A percentile compares a stretch with the other conserved stretches of the same genome.
Evolutionary conservation across 2,329 filamentous ascomycete genomes (phyloP).

Genomic region (Knufia fluminis): DNA sequence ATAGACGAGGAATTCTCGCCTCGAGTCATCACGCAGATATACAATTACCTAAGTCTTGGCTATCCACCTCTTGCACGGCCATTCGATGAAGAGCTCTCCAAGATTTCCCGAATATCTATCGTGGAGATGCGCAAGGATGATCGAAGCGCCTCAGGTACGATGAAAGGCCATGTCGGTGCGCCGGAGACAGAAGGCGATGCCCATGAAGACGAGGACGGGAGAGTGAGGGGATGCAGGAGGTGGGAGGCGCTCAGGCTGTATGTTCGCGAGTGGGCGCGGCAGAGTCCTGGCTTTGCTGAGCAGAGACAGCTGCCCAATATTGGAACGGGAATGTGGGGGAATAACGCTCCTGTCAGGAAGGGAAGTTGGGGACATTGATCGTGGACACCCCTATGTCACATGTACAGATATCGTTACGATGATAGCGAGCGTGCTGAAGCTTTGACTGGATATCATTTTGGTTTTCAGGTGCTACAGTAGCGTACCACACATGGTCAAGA

Average conservation of each 20-base stretch:
- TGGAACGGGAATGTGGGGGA: slow-evolving; percentile 8
- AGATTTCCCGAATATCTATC: slow-evolving; percentile 63
- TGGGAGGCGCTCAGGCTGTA: slow-evolving; percentile 81
- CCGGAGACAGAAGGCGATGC: slow-evolving; percentile 24
- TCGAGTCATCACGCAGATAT: slow-evolving; percentile 84
- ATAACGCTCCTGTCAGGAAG: slow-evolving; percentile 8
- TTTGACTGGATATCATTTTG: too few species aligned
- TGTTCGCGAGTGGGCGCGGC: slow-evolving; percentile 79
- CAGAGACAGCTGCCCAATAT: neutral
- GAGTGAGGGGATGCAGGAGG: slow-evolving; percentile 50
- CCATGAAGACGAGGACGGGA: slow-evolving; percentile 39
- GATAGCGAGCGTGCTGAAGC: neutral
- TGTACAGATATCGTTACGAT: neutral
- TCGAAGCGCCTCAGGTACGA: slow-evolving; percentile 44
- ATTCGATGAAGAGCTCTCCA: slow-evolving; percentile 77
- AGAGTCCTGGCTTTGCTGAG: slow-evolving; percentile 63
- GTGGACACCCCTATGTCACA: too few species aligned
- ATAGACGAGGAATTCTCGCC: slow-evolving; percentile 65
- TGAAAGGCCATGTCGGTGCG: slow-evolving; percentile 61
- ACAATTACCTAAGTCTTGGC: slow-evolving; percentile 89
- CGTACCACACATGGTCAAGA: too few species aligned
- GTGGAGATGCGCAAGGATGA: slow-evolving; percentile 66
- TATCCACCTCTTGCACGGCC: slow-evolving; percentile 76
- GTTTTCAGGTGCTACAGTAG: too few species aligned
- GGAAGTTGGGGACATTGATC: slow-evolving; percentile 4